Conservation (phyloP, 2,329 filamentous ascomycete genomes). For the Claviceps quebecensis region DNA sequence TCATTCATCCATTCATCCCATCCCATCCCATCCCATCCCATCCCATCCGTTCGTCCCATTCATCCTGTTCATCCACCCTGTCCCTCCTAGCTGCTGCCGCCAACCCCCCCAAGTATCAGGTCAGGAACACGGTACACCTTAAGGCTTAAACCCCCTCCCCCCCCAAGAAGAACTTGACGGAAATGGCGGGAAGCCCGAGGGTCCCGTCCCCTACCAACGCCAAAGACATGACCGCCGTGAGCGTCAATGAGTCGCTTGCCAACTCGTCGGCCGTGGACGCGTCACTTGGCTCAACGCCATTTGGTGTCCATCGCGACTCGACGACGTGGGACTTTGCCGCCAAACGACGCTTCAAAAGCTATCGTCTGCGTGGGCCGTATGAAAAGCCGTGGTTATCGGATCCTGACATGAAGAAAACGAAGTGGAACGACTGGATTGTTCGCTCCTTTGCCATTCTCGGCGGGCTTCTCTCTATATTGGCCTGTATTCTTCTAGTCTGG, state of each 20-base stretch:
- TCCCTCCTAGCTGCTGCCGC: neutral
- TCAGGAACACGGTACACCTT: no score
- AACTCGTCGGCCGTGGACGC: neutral
- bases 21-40: no score
- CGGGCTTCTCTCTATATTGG: conserved; percentile 18
- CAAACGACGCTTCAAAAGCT: conserved; percentile 17
- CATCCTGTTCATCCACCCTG: neutral
- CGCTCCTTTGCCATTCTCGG: conserved; percentile 19
- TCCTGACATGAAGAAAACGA: conserved; percentile 18
- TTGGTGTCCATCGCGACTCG: neutral
- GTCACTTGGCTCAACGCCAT: neutral
- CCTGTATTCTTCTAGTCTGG: conserved; percentile 18
- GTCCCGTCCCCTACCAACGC: neutral
- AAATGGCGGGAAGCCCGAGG: neutral
- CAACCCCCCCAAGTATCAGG: neutral
- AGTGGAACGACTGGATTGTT: conserved; percentile 23
- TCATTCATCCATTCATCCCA: no score
- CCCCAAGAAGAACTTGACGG: neutral
- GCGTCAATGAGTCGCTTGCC: neutral
- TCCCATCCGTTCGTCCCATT: no score
- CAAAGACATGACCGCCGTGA: neutral
- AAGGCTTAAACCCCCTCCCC: no score
- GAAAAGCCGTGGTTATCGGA: conserved; percentile 26
- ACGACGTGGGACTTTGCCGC: conserved; percentile 3
- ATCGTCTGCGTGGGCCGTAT: conserved; percentile 19